phyloP scores from a whole-genome alignment of 106 monocot species.

The Dendrobium huoshanense region DNA sequence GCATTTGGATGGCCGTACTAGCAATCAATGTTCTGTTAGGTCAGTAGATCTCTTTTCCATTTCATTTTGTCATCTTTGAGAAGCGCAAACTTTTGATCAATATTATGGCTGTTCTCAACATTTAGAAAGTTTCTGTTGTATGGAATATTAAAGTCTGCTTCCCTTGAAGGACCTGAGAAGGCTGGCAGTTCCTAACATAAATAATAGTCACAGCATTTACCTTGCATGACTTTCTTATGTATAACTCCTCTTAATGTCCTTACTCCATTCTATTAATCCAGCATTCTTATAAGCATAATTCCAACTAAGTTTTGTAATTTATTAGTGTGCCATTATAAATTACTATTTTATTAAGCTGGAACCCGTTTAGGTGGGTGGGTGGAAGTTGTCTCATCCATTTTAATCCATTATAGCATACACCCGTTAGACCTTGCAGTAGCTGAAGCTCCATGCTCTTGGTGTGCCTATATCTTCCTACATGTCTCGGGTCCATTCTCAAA shows the following conservation, averaged over 20 bases:
- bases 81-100: background rate
- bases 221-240: background rate
- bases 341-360: background rate
- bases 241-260: background rate
- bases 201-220: background rate
- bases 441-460: background rate
- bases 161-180: background rate
- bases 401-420: background rate
- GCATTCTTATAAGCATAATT: background rate
- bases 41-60: conserved; percentile 12
- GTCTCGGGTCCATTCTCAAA: background rate
- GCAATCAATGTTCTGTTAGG: conserved; percentile 93
- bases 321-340: background rate
- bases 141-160: background rate
- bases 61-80: background rate
- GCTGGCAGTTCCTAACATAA: background rate
- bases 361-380: background rate
- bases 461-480: background rate
- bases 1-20: conserved; percentile 74
- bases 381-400: background rate
- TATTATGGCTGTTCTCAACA: background rate
- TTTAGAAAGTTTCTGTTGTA: background rate
- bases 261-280: background rate
- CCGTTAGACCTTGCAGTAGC: background rate
- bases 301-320: background rate